Base-by-base conservation (phyloP, 2,329 filamentous ascomycete genomes). In the Fusarium coffeatum region DNA sequence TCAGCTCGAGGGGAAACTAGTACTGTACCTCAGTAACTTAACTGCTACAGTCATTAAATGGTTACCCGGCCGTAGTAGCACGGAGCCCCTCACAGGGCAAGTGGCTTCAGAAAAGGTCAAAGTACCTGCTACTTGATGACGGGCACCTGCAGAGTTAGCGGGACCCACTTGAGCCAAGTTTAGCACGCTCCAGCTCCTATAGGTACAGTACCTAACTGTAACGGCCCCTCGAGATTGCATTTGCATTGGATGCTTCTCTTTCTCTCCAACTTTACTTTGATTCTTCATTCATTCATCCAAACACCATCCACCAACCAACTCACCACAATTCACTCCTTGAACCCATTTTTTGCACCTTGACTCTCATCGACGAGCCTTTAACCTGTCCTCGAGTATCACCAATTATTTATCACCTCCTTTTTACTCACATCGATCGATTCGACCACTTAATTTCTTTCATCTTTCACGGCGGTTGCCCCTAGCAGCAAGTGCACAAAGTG, bases 401-500 rank as follows among this genome's bases (percentile, higher is more conserved):
- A 41, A 30, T 49, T 45, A 61, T 60, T 51, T 41, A 25, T 66
- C 45, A 48, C 42, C 27, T 23, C 20, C 22, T 48, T 50, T 32
- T 16, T 30, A 49, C 16, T 48, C 30, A 48, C 25, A 49, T 47
- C 49, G 22, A 58, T 43, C 59, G 34, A 68, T 55, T 65, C 41
- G 34, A 53, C 47, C 20, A 32, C 32, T 47, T 27, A 45, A 23
- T 47, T 28, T 27, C 32, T 53, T 42, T 34, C 57, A 37, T 11
- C 37, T 67, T 60, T 49, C 50, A 51, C 55, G 51, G 59, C 25
- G 48, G 68, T 70, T 70, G 68, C 68, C 68, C 68, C 68, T 71
- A 69, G 68, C 68, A 71, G 64, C 68, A 59, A 51, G 63, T 66
- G 51, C 61, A 61, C 48, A 61, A 53, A 66, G 66, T 69, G 55